Conservation (phyloP, 1,284 basidiomycete species). For the Grifola frondosa region DNA sequence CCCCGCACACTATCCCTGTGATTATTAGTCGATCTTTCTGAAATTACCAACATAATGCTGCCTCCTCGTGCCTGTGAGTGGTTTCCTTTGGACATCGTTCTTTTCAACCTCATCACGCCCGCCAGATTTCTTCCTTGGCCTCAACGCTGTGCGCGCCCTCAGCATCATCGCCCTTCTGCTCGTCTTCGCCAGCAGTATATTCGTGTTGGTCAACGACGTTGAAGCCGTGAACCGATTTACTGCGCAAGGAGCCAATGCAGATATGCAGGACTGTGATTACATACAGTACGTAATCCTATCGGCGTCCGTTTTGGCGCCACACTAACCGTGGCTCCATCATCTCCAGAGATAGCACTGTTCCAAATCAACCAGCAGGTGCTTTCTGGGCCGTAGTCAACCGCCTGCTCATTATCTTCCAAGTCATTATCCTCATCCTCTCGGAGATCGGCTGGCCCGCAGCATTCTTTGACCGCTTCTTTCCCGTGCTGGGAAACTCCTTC, state of each 20-base stretch:
- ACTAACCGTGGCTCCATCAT: slow-evolving; percentile 5
- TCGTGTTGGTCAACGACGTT: slow-evolving; percentile 78
- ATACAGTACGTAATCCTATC: slow-evolving; percentile 54
- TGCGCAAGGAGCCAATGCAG: slow-evolving; percentile 35
- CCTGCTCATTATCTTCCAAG: slow-evolving; percentile 81
- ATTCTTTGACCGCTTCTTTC: slow-evolving; percentile 82
- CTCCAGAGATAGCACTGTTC: slow-evolving; percentile 73
- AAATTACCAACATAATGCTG: slow-evolving; percentile 1
- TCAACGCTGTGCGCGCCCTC: slow-evolving; percentile 76
- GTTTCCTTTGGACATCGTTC: not conserved
- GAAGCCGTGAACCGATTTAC: slow-evolving; percentile 71
- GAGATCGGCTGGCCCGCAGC: slow-evolving; percentile 75
- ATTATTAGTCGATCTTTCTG: not conserved
- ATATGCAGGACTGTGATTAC: slow-evolving; percentile 68
- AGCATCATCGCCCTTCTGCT: slow-evolving; percentile 79
- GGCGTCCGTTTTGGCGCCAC: not conserved
- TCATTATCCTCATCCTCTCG: slow-evolving; percentile 74
- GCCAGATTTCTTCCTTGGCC: slow-evolving; percentile 71
- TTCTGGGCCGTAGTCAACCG: slow-evolving; percentile 88
- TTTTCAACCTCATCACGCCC: not conserved
- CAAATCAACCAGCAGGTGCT: slow-evolving; percentile 84
- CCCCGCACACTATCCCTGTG: not conserved
- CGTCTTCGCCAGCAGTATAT: slow-evolving; percentile 80
- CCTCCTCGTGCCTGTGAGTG: slow-evolving; percentile 14
- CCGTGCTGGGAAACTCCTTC: slow-evolving; percentile 77